These are phyloP conservation scores for Globisporangium cederbergense DNA, from an alignment of 352 stramenopile species.

Conservation along the genomic window DNA sequence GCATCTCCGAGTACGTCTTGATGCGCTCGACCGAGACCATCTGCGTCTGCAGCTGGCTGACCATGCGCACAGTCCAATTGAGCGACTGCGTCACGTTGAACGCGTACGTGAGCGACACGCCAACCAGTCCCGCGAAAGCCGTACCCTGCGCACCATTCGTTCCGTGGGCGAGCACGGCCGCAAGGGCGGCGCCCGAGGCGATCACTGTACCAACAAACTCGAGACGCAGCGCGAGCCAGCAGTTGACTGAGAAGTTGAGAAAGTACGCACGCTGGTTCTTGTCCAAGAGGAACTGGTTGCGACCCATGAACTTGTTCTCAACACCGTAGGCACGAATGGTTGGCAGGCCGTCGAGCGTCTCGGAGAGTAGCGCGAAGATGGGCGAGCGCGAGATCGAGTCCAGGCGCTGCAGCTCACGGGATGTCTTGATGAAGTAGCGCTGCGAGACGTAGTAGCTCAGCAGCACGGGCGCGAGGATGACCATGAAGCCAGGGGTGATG, in stretches of 20 bases:
- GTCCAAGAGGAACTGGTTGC: constrained; percentile 53
- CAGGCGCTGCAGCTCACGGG: constrained; percentile 92
- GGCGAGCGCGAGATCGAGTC: constrained; percentile 91
- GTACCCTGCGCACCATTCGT: constrained; percentile 34
- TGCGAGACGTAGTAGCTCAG: constrained; percentile 61
- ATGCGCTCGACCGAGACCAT: constrained; percentile 77
- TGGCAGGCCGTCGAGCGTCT: constrained; percentile 92
- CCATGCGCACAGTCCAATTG: constrained; percentile 71
- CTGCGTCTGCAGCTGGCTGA: constrained; percentile 68
- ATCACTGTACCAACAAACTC: constrained; percentile 68
- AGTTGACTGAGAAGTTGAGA: constrained; percentile 64
- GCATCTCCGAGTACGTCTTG: constrained; percentile 60
- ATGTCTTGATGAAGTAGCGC: constrained; percentile 91
- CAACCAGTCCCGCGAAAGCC: constrained; percentile 53
- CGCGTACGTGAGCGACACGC: constrained; percentile 69
- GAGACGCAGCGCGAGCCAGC: constrained; percentile 71
- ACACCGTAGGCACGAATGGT: constrained; percentile 89
- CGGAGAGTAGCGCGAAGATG: constrained; percentile 93
- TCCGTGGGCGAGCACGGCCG: constrained; percentile 46
- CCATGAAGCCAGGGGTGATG: constrained; percentile 61
- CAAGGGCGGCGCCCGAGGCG: constrained; percentile 42
- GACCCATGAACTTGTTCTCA: constrained; percentile 46
- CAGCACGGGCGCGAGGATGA: constrained; percentile 64
- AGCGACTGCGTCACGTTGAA: constrained; percentile 73
- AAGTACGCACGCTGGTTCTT: constrained; percentile 71